Evolutionary conservation across 2,329 filamentous ascomycete species (phyloP).

Genomic region (Colletotrichum tanaceti): DNA sequence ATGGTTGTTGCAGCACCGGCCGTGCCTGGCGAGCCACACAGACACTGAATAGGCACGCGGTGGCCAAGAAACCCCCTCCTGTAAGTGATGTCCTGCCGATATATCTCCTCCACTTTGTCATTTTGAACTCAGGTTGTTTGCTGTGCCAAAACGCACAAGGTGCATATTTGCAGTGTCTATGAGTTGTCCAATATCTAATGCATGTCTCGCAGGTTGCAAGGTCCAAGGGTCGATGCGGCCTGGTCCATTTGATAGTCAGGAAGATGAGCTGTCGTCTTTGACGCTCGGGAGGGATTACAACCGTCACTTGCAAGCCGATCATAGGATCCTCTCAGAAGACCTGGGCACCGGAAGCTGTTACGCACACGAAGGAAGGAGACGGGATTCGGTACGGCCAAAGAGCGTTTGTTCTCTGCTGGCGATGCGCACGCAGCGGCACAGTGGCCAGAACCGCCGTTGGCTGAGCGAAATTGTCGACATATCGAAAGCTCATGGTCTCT

Average conservation of each 20-base stretch:
- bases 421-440: constrained; percentile 7
- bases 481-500: constrained; percentile 3
- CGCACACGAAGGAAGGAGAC: background rate
- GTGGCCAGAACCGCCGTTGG: constrained; percentile 28
- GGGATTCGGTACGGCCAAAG: background rate
- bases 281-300: constrained; percentile 8
- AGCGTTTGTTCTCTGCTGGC: constrained; percentile 8
- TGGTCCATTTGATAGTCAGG: constrained; percentile 27
- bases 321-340: background rate
- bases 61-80: constrained; percentile 28
- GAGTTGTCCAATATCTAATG: constrained; percentile 42
- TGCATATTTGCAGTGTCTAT: constrained; percentile 40
- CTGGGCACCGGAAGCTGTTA: background rate
- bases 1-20: constrained; percentile 33
- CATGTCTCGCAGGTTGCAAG: constrained; percentile 41
- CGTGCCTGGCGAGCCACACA: constrained; percentile 24
- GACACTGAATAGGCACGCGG: constrained; percentile 14
- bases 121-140: constrained; percentile 26
- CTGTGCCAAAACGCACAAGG: constrained; percentile 24
- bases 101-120: constrained; percentile 29
- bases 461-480: constrained; percentile 9
- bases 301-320: background rate
- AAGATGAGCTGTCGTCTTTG: constrained; percentile 36
- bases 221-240: constrained; percentile 35
- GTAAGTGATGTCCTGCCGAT: constrained; percentile 34